Evolutionary conservation across 2,329 filamentous ascomycete genomes (phyloP), one percentile per base, ranked within the genome.

Genomic region (Trichoderma asperellum): DNA sequence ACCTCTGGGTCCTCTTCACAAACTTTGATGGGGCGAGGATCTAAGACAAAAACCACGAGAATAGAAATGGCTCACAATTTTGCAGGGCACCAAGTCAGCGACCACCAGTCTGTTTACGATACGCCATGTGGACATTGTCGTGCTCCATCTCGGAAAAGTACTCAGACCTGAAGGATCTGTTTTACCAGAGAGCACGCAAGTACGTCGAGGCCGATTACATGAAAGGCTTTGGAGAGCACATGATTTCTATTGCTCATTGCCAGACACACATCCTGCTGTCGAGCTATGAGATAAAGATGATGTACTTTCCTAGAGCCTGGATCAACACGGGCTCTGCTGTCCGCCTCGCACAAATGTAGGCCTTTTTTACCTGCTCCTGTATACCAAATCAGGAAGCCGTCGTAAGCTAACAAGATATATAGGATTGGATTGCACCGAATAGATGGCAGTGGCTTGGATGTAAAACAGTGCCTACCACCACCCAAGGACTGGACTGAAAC

Each of bases 281-380:
- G 6, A 89, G 87, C 0, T 97, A 97, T 75, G 96, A 99, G 79
- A 98, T 97, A 84, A 97, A 95, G 81, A 92, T 92, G 86, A 97
- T 98, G 92, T 96, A 94, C 79, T 98, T 98, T 74, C 95, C 96
- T 1, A 86, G 96, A 73, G 96, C 96, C 0, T 98, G 96, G 96
- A 89, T 97, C 82, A 97, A 92, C 73, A 91, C 92, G 2, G 96
- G 95, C 27, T 86, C 92, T 71, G 91, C 91, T 5, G 88, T 91
- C n/a, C 88, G 95, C 62, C 81, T 98, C 66, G 88, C 88, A 62
- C 91, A 97, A 76, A 97, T 98, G 95, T 89, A 77, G 78, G 86
- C 78, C 78, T 11, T 7, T 29, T 27, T 27, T 1, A 11, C 43
- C 40, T 24, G 18, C 27, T 10, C 12, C 40, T 37, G 47, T 34